These are phyloP conservation scores for Saccharomycopsis fibuligera DNA, from an alignment of 805 yeast species.

Conservation along the genomic window DNA sequence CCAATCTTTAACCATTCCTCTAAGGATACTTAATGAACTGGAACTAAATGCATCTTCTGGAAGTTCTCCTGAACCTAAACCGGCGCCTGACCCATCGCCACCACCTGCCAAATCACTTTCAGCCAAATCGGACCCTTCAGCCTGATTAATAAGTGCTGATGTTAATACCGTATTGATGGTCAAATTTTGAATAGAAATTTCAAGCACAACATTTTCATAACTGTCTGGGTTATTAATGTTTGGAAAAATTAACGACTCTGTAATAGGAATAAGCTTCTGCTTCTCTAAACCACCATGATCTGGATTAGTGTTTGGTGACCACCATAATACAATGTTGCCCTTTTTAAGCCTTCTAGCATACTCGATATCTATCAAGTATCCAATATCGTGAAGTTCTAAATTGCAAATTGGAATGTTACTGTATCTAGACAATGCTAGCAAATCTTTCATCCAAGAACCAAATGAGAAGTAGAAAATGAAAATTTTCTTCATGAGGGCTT, in stretches of 20 bases:
- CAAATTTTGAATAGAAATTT: slow-evolving; percentile 70
- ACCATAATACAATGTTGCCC: slow-evolving; percentile 78
- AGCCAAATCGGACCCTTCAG: slow-evolving; percentile 77
- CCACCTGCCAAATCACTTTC: slow-evolving; percentile 31
- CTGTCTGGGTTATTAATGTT: slow-evolving; percentile 70
- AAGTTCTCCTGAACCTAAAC: slow-evolving; percentile 33
- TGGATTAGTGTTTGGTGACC: slow-evolving; percentile 75
- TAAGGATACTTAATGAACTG: slow-evolving; percentile 62
- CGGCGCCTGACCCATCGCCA: slow-evolving; percentile 24
- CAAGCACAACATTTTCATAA: slow-evolving; percentile 72
- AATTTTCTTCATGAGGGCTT: slow-evolving; percentile 54
- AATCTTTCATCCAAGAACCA: slow-evolving; percentile 64
- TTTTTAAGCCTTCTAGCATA: slow-evolving; percentile 72
- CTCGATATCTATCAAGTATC: slow-evolving; percentile 74
- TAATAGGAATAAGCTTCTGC: slow-evolving; percentile 39
- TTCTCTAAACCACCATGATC: slow-evolving; percentile 80
- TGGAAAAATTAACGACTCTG: slow-evolving; percentile 63
- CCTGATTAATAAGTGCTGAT: slow-evolving; percentile 76
- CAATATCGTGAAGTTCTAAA: slow-evolving; percentile 67
- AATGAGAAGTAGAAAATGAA: slow-evolving; percentile 66
- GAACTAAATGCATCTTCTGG: slow-evolving; percentile 81
- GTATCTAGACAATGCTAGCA: slow-evolving; percentile 60
- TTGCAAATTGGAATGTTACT: slow-evolving; percentile 85
- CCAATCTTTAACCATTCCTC: slow-evolving; percentile 78
- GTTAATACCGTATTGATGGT: slow-evolving; percentile 83